Conservation (phyloP, 352 stramenopile genomes). For the Phytophthora ramorum region DNA sequence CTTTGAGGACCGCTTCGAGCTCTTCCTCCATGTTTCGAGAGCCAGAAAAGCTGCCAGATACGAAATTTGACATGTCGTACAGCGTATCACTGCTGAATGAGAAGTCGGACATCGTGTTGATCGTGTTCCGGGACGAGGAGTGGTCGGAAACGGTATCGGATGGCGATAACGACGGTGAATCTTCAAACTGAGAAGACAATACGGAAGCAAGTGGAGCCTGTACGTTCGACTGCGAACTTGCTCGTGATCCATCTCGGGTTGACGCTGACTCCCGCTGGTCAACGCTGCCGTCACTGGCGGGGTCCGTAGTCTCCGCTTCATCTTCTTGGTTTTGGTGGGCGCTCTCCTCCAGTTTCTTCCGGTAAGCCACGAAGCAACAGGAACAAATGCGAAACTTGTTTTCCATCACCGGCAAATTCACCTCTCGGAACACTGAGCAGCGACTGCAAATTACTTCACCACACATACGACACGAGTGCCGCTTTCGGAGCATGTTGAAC, state of each 20-base stretch:
- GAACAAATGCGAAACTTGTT: slow-evolving; percentile 77
- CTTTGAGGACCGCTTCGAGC: slow-evolving; percentile 60
- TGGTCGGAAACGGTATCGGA: slow-evolving; percentile 44
- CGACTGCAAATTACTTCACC: slow-evolving; percentile 80
- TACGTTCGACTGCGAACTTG: not conserved
- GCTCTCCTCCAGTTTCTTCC: slow-evolving; percentile 44
- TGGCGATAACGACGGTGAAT: slow-evolving; percentile 14
- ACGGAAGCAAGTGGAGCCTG: not conserved
- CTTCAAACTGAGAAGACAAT: slow-evolving; percentile 5
- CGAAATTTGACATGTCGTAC: slow-evolving; percentile 18
- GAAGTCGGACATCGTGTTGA: slow-evolving; percentile 42
- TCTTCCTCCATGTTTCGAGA: slow-evolving; percentile 67
- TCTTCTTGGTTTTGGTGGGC: slow-evolving; percentile 19
- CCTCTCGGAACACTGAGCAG: slow-evolving; percentile 75
- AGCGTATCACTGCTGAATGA: slow-evolving; percentile 44
- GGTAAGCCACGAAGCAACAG: slow-evolving; percentile 74
- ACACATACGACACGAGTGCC: slow-evolving; percentile 85
- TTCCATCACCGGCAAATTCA: slow-evolving; percentile 65
- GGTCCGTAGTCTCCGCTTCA: slow-evolving; percentile 16
- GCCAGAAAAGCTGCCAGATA: slow-evolving; percentile 22
- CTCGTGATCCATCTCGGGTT: not conserved
- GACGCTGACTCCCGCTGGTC: slow-evolving; percentile 7
- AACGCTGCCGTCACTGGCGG: slow-evolving; percentile 14
- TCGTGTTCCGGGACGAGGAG: slow-evolving; percentile 40
- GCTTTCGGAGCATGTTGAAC: slow-evolving; percentile 74